Evolutionary conservation across 2,329 filamentous ascomycete species (phyloP).

Genomic region (Hypoxylon sp.): DNA sequence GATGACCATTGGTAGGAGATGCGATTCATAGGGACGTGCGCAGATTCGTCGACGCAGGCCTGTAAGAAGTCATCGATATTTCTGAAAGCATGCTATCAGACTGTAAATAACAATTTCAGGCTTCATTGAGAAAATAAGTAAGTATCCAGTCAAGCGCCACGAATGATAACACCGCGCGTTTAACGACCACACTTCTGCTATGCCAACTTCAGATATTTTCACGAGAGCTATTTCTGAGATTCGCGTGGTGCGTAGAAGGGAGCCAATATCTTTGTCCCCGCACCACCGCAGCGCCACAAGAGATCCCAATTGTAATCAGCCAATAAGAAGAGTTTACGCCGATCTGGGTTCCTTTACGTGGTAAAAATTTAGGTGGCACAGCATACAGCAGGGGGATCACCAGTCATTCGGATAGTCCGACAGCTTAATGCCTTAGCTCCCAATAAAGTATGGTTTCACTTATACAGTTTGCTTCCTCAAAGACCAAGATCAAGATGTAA

Average conservation of each 20-base stretch:
- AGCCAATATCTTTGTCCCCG: constrained; percentile 12
- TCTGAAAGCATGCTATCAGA: background rate
- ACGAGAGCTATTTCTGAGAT: constrained; percentile 16
- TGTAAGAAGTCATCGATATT: background rate
- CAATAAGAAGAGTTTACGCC: constrained; percentile 1
- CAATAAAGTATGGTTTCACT: constrained; percentile 12
- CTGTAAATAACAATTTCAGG: background rate
- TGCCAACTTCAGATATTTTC: background rate
- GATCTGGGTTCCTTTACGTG: background rate
- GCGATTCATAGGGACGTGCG: background rate
- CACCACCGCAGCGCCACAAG: constrained; percentile 14
- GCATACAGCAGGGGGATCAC: constrained; percentile 19
- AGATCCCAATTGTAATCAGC: constrained; percentile 11
- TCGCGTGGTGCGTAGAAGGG: constrained; percentile 27
- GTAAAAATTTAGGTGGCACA: constrained; percentile 15
- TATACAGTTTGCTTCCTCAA: constrained; percentile 25
- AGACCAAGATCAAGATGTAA: background rate
- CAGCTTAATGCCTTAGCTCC: background rate
- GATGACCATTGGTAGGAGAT: background rate
- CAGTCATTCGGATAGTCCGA: constrained; percentile 15
- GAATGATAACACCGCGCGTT: background rate
- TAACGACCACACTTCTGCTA: background rate
- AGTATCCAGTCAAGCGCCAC: background rate
- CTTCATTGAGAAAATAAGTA: background rate
- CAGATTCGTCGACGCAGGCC: background rate